Conservation (phyloP, 768 basidiomycete species). For the Termitomyces sp. region DNA sequence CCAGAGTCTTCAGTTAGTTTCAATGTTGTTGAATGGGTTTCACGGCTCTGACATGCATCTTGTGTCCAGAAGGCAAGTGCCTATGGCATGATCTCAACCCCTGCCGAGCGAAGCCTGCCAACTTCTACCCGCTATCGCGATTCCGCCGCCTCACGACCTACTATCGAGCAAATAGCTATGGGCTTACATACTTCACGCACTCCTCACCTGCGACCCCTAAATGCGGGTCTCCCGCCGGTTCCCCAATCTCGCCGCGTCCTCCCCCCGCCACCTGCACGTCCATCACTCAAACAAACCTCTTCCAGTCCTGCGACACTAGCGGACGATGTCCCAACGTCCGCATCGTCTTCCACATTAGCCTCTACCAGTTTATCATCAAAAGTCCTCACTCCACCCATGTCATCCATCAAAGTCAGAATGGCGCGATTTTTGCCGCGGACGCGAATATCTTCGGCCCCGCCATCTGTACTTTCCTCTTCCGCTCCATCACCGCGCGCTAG, state of each 20-base stretch:
- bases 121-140: constrained; percentile 30
- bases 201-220: constrained; percentile 55
- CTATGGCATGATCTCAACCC: constrained; percentile 36
- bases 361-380: constrained; percentile 31
- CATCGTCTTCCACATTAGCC: constrained; percentile 44
- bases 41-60: not conserved
- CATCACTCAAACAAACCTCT: constrained; percentile 57
- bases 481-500: constrained; percentile 35
- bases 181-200: constrained; percentile 74
- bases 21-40: not conserved
- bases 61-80: constrained; percentile 9
- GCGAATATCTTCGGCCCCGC: constrained; percentile 34
- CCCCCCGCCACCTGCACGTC: constrained; percentile 55
- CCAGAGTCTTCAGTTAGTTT: constrained; percentile 14
- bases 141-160: constrained; percentile 45
- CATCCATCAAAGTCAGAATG: constrained; percentile 39
- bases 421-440: constrained; percentile 44
- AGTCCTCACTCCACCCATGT: constrained; percentile 13
- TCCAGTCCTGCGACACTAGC: constrained; percentile 30
- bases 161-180: constrained; percentile 77
- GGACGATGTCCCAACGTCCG: constrained; percentile 35
- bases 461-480: constrained; percentile 27
- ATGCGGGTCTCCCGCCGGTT: constrained; percentile 21
- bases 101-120: constrained; percentile 30
- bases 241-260: constrained; percentile 29